A percentile compares a stretch with the other conserved stretches of the same genome.
phyloP scores from a whole-genome alignment of 352 stramenopile species.

The Pythium volutum region DNA sequence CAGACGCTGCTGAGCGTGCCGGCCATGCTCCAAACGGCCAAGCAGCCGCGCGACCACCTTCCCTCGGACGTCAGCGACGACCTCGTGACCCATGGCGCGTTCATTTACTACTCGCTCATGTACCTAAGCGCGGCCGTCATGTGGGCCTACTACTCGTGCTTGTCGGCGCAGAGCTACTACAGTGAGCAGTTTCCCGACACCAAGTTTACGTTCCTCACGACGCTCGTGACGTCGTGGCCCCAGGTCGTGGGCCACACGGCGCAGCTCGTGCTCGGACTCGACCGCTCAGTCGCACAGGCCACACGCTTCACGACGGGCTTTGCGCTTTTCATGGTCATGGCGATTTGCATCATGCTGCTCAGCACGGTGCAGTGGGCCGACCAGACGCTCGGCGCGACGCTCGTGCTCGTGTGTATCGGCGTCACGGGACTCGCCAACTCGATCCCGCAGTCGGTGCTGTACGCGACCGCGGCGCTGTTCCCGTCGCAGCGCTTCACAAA shows the following conservation, averaged over 20 bases:
- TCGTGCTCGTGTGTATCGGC: slow-evolving; percentile 58
- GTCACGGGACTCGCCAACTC: slow-evolving; percentile 53
- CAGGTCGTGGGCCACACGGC: slow-evolving; percentile 49
- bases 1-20: too few species aligned
- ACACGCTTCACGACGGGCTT: slow-evolving; percentile 50
- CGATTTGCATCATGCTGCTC: slow-evolving; percentile 65
- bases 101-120: slow-evolving; percentile 36
- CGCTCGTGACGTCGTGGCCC: slow-evolving; percentile 52
- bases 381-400: slow-evolving; percentile 40
- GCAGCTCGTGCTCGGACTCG: slow-evolving; percentile 54
- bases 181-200: slow-evolving; percentile 18
- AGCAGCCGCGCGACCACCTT: too few species aligned
- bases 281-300: slow-evolving; percentile 48
- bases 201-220: slow-evolving; percentile 67
- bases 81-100: too few species aligned
- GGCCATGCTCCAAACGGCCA: too few species aligned
- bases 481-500: slow-evolving; percentile 66
- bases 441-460: slow-evolving; percentile 55
- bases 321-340: slow-evolving; percentile 48
- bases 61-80: too few species aligned
- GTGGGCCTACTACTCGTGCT: slow-evolving; percentile 40
- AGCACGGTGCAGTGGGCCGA: slow-evolving; percentile 45
- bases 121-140: slow-evolving; percentile 38
- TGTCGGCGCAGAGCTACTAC: slow-evolving; percentile 38
- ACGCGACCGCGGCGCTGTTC: slow-evolving; percentile 59